Base-by-base conservation (phyloP, 2,329 filamentous ascomycete species). In the Xylariaceae sp. region DNA sequence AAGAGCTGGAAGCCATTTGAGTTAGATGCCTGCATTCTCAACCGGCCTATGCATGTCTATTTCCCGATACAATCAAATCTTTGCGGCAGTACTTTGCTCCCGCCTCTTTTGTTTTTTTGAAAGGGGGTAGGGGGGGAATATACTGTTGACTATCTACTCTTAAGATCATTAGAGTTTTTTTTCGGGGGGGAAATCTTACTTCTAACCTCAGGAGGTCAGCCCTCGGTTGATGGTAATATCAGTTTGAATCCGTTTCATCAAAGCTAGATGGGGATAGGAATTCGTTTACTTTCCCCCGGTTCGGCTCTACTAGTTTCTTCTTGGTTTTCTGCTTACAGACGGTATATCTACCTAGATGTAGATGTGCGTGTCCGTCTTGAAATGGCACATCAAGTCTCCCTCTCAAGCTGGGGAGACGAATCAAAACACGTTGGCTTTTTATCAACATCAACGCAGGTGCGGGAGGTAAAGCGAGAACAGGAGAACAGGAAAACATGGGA, bases 81-180 rank as follows among this genome's bases (percentile, higher is more conserved):
- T 19, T 19, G 19, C 19, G 19, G 19, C 1, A 19, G 19, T 19
- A 19, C 19, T 19, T 19, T 19, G 19, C 19, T 19, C 19, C 19
- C 19, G 19, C 19, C 19, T 19, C 19, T 19, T 19, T 19, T 19
- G 19, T 19, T 19, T 19, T 19, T 19, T 19, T 19, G 19, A 19
- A 19, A 19, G 19, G 19, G 19, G 19, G 19, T 1, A 1, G 1
- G 19, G 19, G 19, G 19, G 19, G 19, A 19, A 19, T 19, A 19
- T 19, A 19, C 19, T 19, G 19, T 19, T 19, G 19, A 19, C 19
- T 19, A 19, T 19, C 19, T 19, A 19, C 19, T 19, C 19, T 19
- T 19, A 44, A 44, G 5, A 11, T 9, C 31, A 19, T 27, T 30
- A 58, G 44, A 42, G n/a, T n/a, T 31, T 44, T 58, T 51, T 27